phyloP scores from a whole-genome alignment of 352 stramenopile genomes.

The Phytopythium oedochilum region DNA sequence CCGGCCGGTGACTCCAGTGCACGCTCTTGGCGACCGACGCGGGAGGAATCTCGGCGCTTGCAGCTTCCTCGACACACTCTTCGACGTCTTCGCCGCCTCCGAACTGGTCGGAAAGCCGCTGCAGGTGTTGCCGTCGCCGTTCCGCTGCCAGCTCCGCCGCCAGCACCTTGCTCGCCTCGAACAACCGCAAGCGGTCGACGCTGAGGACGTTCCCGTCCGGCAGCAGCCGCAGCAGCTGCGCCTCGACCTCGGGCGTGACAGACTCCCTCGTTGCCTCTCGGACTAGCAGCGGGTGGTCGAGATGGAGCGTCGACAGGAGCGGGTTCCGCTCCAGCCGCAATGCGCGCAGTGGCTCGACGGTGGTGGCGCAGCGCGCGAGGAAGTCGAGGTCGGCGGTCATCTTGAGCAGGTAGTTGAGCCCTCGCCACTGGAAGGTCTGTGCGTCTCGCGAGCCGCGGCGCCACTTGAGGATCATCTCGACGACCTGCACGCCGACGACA shows the following conservation, averaged over 20 bases:
- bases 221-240: conserved; percentile 14
- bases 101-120: conserved; percentile 1
- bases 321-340: conserved; percentile 63
- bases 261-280: neutral
- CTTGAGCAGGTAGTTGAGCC: conserved; percentile 78
- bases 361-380: conserved; percentile 21
- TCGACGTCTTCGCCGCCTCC: neutral
- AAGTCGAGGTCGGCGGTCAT: conserved; percentile 69
- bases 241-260: conserved; percentile 11
- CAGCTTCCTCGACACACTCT: neutral
- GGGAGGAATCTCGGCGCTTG: neutral
- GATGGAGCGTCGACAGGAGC: conserved; percentile 48
- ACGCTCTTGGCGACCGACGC: conserved; percentile 8
- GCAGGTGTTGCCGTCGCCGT: conserved; percentile 2
- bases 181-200: conserved; percentile 57
- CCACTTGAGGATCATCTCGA: conserved; percentile 70
- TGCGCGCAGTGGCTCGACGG: conserved; percentile 33
- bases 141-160: conserved; percentile 33
- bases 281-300: conserved; percentile 47
- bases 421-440: conserved; percentile 60
- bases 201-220: conserved; percentile 42
- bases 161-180: conserved; percentile 41
- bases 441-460: conserved; percentile 11
- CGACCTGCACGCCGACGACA: conserved; percentile 51
- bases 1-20: conserved; percentile 39